Evolutionary conservation across 768 basidiomycete species (phyloP).

Genomic region (Russula sp.): DNA sequence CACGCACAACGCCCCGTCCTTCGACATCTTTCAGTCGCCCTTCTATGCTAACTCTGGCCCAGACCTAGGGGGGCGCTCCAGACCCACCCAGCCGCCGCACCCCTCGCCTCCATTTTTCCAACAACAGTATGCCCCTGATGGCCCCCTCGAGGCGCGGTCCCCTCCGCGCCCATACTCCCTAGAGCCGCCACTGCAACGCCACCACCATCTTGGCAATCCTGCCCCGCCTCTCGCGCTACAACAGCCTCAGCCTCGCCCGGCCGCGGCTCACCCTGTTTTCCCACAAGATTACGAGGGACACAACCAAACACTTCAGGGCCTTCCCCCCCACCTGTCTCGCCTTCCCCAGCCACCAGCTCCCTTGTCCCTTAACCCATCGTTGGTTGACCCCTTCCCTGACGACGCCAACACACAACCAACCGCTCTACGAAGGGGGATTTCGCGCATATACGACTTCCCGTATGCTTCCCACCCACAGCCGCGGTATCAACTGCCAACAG

Average conservation of each 20-base stretch:
- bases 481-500: not conserved
- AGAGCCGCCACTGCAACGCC: not conserved
- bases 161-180: not conserved
- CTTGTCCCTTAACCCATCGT: not conserved
- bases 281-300: conserved; percentile 2
- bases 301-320: not conserved
- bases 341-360: not conserved
- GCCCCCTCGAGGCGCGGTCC: not conserved
- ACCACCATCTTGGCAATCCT: not conserved
- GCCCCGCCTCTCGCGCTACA: not conserved
- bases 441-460: not conserved
- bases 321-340: not conserved
- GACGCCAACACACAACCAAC: not conserved
- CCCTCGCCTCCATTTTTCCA: not conserved
- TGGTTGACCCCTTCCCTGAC: not conserved
- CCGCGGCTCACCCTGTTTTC: not conserved
- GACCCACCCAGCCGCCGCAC: not conserved
- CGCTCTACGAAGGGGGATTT: not conserved
- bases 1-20: not conserved
- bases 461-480: not conserved
- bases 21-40: conserved; percentile 3
- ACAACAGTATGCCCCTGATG: not conserved
- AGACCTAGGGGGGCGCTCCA: conserved; percentile 1
- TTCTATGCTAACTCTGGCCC: not conserved
- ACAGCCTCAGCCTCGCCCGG: conserved; percentile 6